Percentiles rank a stretch among this genome's conserved stretches.
Conservation (phyloP, 495 filamentous ascomycete species). For the Lineolata rhizophorae region DNA sequence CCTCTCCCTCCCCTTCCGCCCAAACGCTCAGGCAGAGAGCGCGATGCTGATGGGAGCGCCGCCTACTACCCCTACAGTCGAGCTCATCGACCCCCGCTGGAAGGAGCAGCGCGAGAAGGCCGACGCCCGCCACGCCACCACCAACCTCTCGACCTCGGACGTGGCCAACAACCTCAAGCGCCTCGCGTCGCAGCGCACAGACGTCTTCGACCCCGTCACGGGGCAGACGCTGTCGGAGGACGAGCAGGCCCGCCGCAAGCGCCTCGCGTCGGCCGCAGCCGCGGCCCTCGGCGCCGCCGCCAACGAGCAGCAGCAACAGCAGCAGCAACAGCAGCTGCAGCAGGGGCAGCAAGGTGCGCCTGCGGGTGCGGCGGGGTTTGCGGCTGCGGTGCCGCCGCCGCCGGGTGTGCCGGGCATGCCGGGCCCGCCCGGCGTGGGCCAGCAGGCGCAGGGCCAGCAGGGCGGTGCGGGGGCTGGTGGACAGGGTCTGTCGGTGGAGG, state of each 20-base stretch:
- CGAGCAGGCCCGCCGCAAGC: conserved; percentile 57
- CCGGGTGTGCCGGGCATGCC: no score
- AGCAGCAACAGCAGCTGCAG: conserved; percentile 32
- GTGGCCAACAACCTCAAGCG: conserved; percentile 91
- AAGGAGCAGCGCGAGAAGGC: conserved; percentile 83
- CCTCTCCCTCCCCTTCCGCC: no score
- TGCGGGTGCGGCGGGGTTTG: no score
- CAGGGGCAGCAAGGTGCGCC: no score
- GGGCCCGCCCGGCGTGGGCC: no score
- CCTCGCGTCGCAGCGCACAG: conserved; percentile 74
- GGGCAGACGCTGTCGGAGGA: conserved; percentile 44
- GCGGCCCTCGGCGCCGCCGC: conserved; percentile 34
- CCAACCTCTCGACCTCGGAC: conserved; percentile 68
- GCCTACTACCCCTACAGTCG: conserved; percentile 42
- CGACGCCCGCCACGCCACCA: conserved; percentile 62
- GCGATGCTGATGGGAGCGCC: conserved; percentile 5
- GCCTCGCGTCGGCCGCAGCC: conserved; percentile 39
- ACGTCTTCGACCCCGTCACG: conserved; percentile 67
- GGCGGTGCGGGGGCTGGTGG: not conserved
- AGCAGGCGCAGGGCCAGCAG: not conserved
- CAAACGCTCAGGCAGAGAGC: no score
- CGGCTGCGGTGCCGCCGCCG: no score
- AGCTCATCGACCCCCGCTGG: conserved; percentile 88
- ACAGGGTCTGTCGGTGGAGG: conserved; percentile 37
- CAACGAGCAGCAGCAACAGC: conserved; percentile 33